phyloP scores from a whole-genome alignment of 192 early-diverging fungal genomes.

The Mortierella alpina region DNA sequence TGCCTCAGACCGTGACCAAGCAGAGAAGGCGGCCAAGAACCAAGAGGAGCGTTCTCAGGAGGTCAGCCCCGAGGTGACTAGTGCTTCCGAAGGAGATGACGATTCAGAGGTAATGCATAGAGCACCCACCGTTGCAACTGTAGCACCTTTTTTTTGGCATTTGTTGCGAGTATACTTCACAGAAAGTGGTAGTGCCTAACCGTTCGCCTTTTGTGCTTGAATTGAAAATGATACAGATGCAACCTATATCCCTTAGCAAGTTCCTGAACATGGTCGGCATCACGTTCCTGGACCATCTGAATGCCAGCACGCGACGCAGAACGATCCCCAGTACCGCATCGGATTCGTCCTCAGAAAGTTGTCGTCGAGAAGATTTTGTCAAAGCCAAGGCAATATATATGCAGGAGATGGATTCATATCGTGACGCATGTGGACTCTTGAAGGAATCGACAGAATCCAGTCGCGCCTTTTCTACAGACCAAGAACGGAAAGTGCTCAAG shows the following conservation, averaged over 20 bases:
- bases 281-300: slow-evolving; percentile 41
- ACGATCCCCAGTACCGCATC: slow-evolving; percentile 16
- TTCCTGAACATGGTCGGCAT: slow-evolving; percentile 40
- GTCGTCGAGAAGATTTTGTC: slow-evolving; percentile 29
- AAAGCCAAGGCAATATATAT: slow-evolving; percentile 23
- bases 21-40: neutral
- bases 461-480: slow-evolving; percentile 15
- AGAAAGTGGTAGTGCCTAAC: neutral
- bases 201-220: neutral
- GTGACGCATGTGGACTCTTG: slow-evolving; percentile 25
- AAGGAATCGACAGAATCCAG: slow-evolving; percentile 41
- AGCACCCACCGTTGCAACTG: no score
- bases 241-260: slow-evolving; percentile 34
- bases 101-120: no score
- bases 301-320: slow-evolving; percentile 36
- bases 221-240: slow-evolving; percentile 12
- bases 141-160: no score
- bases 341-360: slow-evolving; percentile 12
- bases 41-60: neutral
- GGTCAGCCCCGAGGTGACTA: no score
- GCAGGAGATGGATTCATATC: slow-evolving; percentile 23
- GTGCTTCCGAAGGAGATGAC: no score
- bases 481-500: slow-evolving; percentile 26
- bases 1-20: neutral
- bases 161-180: no score